Base-by-base conservation (phyloP, 768 basidiomycete genomes). In the Lactarius sp. region DNA sequence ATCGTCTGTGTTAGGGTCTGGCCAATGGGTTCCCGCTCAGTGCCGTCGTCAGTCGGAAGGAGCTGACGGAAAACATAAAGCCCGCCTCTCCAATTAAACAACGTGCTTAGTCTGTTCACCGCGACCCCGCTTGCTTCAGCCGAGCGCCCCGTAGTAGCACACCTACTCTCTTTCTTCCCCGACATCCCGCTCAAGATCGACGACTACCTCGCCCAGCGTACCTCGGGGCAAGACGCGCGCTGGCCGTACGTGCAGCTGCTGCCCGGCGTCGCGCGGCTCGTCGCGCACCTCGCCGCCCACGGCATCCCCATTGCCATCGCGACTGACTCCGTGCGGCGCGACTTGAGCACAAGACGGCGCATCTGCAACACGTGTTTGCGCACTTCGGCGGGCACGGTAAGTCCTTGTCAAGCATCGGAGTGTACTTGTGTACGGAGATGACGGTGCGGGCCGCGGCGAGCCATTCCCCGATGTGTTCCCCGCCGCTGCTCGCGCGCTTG, bases 21-120 rank as follows among this genome's bases (percentile, higher is more conserved):
- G 92, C 91, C 44, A 93, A 95, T 73, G 95, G 95, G 3, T 96
- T 97, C 83, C 96, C 96, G 3, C 77, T 98, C 59, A 93, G 91
- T 62, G 94, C 85, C 7, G 83, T 98, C 46, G 81, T 94, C 56
- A 87, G 88, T 66, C 77, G 86, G 57, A 91, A 84, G 75, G 89
- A 91, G 58, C 71, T 96, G 41, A 93, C 90, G 36, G 91, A 94
- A 73, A 83, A 79, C 69, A 78, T 94, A 27, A 27, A 27, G 5
- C 36, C n/a, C 50, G 50, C 22, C 54, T 34, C 27, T 51, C 33
- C 49, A 34, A 31, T 18, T 18, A 37, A 13, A 50, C 55, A 18
- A 46, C 31, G 14, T 12, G 0, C 33, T 58, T 12, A 27, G n/a
- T 27, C 22, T 27, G 22, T 27, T 27, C 22, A 56, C 12, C 3